These are phyloP conservation scores for Neophaeococcomyces mojaviensis DNA, from an alignment of 2,329 filamentous ascomycete genomes.

Conservation along the genomic window DNA sequence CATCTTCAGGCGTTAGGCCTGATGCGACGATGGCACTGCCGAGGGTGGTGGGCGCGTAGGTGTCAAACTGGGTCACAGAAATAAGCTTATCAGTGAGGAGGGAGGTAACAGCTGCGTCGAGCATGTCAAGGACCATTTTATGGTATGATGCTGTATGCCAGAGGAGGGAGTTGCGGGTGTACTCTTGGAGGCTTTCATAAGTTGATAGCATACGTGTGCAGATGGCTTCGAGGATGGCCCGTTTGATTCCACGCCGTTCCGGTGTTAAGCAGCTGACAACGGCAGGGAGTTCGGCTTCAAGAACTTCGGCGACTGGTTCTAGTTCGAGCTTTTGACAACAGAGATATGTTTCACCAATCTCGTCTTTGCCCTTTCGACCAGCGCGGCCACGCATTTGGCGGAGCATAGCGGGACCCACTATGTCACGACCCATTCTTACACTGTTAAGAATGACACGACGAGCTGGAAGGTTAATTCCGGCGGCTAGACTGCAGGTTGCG, in stretches of 20 bases:
- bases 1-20: constrained; percentile 66
- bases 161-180: constrained; percentile 60
- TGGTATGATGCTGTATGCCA: constrained; percentile 47
- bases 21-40: constrained; percentile 66
- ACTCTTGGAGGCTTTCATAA: constrained; percentile 57
- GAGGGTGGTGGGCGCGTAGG: constrained; percentile 56
- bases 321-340: constrained; percentile 64
- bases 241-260: constrained; percentile 61
- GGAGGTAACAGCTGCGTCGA: constrained; percentile 54
- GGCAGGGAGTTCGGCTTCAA: constrained; percentile 64
- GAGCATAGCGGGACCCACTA: constrained; percentile 72
- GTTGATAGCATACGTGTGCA: constrained; percentile 61
- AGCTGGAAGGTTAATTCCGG: constrained; percentile 69
- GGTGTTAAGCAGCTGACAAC: constrained; percentile 62
- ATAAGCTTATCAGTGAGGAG: constrained; percentile 52
- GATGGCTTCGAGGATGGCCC: constrained; percentile 65
- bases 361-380: constrained; percentile 70
- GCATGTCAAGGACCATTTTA: constrained; percentile 44
- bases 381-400: constrained; percentile 74
- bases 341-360: constrained; percentile 68
- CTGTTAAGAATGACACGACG: constrained; percentile 68
- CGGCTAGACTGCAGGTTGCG: constrained; percentile 72
- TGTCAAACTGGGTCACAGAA: constrained; percentile 37
- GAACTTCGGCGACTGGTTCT: constrained; percentile 60
- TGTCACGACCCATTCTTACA: constrained; percentile 66